Base-by-base conservation (phyloP, 371 early-diverging fungal genomes). In the Saksenaea vasiformis region DNA sequence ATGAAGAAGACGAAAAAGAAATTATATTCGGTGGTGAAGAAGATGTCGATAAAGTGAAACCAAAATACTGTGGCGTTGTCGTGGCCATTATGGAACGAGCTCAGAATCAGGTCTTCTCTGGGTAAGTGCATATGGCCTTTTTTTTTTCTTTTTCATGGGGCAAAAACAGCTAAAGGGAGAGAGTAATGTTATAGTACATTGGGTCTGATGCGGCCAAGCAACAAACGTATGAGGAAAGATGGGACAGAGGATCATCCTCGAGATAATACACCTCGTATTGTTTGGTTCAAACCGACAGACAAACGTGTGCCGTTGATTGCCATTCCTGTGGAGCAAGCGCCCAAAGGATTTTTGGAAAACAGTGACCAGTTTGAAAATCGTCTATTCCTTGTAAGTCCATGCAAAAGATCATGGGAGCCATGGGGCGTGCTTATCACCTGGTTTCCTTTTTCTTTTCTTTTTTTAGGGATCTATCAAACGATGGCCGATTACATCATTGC, bases 221-320 rank as follows among this genome's bases (percentile, higher is more conserved):
- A 76, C 58, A 84, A 83, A 41, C 72, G 83, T n/a, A 60, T 71
- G 28, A 75, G 69, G 58, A 36, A 62, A 61, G 35, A 67, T 62
- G 44, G 78, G 13, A 37, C 24, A n/a, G 47, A 58, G 14, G 57
- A 71, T 19, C 58, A 54, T 2, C 54, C 56, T 5, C 51, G 53
- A 65, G 35, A 54, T 36, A 64, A 53, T 34, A 63, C 64, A 28
- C 82, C 85, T 1, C 72, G 84, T 27, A 86, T 88, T 39, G 83
- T 91, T n/a, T 94, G 93, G 93, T 94, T 95, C 74, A 88, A 86
- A 71, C 94, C 95, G 7, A 88, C 87, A 2, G 94, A 94, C 69
- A 85, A 86, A 60, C 87, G 93, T 5, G 85, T 91, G 2, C 95
- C 95, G 3, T 77, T 88, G 58, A 86, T 95, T 64, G 83, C 87